These are phyloP conservation scores for Xylariaceae sp. DNA, from an alignment of 2,329 filamentous ascomycete species.

Conservation along the genomic window DNA sequence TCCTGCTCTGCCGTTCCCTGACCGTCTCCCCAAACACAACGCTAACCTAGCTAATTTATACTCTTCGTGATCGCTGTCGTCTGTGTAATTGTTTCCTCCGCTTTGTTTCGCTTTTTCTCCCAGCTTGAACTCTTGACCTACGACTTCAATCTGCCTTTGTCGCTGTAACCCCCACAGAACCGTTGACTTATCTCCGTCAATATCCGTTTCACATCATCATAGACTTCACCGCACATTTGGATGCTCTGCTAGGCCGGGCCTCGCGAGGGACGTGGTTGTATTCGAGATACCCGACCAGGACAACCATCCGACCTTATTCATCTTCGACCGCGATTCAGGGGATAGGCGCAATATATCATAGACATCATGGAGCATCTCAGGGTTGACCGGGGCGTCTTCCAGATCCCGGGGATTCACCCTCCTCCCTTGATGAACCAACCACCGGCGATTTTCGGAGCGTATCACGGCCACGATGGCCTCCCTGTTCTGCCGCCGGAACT, in stretches of 20 bases:
- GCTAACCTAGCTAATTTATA: too few species aligned
- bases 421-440: slow-evolving; percentile 60
- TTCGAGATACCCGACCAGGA: too few species aligned
- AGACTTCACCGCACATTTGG: neutral
- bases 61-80: too few species aligned
- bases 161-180: neutral
- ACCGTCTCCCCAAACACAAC: too few species aligned
- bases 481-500: slow-evolving; percentile 53
- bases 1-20: too few species aligned
- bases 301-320: neutral
- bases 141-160: neutral
- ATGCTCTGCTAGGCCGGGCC: too few species aligned
- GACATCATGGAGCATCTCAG: slow-evolving; percentile 44
- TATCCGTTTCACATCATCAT: neutral
- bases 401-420: slow-evolving; percentile 50
- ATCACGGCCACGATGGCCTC: slow-evolving; percentile 51
- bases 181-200: slow-evolving; percentile 8
- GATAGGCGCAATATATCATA: slow-evolving; percentile 4
- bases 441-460: slow-evolving; percentile 64
- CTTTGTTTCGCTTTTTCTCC: neutral
- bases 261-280: too few species aligned
- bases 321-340: neutral
- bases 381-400: slow-evolving; percentile 41
- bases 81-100: too few species aligned
- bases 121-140: too few species aligned